Evolutionary conservation across 805 yeast species (phyloP).

Genomic region (Candida ipomoeae): DNA sequence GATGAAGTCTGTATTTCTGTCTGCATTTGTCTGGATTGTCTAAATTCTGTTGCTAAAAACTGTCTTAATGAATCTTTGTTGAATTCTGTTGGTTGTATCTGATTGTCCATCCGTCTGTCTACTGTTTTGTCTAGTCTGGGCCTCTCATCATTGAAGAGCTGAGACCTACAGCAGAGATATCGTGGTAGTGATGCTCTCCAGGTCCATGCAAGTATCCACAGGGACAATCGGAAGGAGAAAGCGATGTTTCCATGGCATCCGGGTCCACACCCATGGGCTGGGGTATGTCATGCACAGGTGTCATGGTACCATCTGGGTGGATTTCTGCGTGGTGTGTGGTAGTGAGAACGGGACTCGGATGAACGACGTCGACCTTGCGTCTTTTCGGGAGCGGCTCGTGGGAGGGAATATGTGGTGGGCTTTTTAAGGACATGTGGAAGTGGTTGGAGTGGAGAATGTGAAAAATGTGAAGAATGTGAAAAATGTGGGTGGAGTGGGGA

Average conservation of each 20-base stretch:
- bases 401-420: too few species aligned
- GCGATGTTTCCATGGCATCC: constrained; percentile 7
- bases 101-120: too few species aligned
- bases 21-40: too few species aligned
- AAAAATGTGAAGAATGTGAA: too few species aligned
- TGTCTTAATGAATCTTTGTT: background rate
- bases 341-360: background rate
- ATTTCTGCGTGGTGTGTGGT: constrained; percentile 8
- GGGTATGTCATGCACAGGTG: constrained; percentile 4
- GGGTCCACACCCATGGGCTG: background rate
- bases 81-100: background rate
- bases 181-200: constrained; percentile 10
- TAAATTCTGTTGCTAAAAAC: background rate
- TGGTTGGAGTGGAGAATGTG: background rate
- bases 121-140: constrained; percentile 8
- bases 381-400: constrained; percentile 11
- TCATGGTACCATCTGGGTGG: constrained; percentile 11
- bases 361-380: constrained; percentile 3
- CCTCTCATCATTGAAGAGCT: constrained; percentile 15
- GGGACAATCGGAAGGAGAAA: constrained; percentile 6
- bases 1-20: too few species aligned
- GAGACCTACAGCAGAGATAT: constrained; percentile 16
- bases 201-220: constrained; percentile 17
- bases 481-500: background rate
- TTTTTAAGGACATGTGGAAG: too few species aligned